Evolutionary conservation across 1,139 yeast species (phyloP).

Genomic region (Saccharomyces uvarum): DNA sequence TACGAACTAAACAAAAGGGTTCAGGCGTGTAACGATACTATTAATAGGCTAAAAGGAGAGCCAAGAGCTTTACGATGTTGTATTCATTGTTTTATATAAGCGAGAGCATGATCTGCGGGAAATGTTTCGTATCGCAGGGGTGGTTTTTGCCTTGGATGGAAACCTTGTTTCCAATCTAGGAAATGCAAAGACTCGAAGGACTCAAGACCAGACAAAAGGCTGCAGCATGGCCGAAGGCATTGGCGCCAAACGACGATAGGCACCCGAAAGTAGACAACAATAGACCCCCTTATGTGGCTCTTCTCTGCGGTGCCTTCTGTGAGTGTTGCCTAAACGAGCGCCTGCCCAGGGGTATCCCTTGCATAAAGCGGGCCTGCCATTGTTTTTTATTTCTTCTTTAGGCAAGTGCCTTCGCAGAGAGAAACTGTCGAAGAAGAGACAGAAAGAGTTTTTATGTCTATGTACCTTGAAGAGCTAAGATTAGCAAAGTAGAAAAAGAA

Average conservation of each 20-base stretch:
- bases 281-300: background rate
- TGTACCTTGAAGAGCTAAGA: background rate
- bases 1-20: background rate
- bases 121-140: background rate
- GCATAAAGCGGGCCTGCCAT: background rate
- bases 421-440: background rate
- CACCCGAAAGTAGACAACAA: background rate
- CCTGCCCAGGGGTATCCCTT: background rate
- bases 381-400: background rate
- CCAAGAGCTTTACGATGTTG: background rate
- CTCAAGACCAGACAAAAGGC: background rate
- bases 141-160: background rate
- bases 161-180: background rate
- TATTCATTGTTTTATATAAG: background rate
- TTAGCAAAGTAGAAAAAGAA: background rate
- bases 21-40: background rate
- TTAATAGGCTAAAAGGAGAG: background rate
- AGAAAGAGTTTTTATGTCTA: background rate
- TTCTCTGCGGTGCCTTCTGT: background rate
- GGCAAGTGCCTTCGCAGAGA: background rate
- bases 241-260: background rate
- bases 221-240: background rate
- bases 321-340: background rate
- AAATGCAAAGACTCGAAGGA: background rate
- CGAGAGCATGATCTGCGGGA: background rate